Conservation (phyloP, 768 basidiomycete species). For the Sutorius australiensis region DNA sequence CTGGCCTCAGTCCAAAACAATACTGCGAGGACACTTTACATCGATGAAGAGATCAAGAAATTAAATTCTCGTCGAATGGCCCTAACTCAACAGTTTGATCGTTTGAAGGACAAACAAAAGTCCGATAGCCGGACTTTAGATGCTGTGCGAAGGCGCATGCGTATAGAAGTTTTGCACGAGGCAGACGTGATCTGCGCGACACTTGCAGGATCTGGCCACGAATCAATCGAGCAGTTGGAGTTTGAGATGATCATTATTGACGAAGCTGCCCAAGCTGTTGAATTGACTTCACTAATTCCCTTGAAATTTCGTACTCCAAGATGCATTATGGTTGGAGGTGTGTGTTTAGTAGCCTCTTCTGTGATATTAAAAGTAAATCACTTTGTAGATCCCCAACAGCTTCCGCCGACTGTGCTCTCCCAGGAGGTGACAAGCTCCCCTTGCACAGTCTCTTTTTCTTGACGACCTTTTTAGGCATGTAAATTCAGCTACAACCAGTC, state of each 20-base stretch:
- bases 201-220: conserved; percentile 90
- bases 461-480: conserved; percentile 44
- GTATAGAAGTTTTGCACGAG: conserved; percentile 72
- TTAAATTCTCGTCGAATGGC: conserved; percentile 62
- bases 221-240: conserved; percentile 73
- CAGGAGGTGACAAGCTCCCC: conserved; percentile 41
- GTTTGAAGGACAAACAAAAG: conserved; percentile 77
- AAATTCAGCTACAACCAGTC: conserved; percentile 82
- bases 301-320: conserved; percentile 79
- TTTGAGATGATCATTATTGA: conserved; percentile 98
- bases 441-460: conserved; percentile 23
- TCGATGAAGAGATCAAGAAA: conserved; percentile 69
- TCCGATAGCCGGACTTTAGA: conserved; percentile 80
- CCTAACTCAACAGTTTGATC: conserved; percentile 69
- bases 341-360: conserved; percentile 1
- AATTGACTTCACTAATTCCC: conserved; percentile 92
- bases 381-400: conserved; percentile 73
- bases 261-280: conserved; percentile 96
- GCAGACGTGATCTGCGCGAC: conserved; percentile 95
- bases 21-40: conserved; percentile 42
- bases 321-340: conserved; percentile 92
- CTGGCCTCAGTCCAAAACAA: conserved; percentile 55
- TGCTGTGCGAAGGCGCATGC: conserved; percentile 68
- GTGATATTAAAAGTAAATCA: not conserved
- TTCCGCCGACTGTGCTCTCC: conserved; percentile 90